Percentiles rank a stretch among this genome's conserved stretches.
Evolutionary conservation across 2,329 filamentous ascomycete species (phyloP).

Genomic region (Microdochium paspali): DNA sequence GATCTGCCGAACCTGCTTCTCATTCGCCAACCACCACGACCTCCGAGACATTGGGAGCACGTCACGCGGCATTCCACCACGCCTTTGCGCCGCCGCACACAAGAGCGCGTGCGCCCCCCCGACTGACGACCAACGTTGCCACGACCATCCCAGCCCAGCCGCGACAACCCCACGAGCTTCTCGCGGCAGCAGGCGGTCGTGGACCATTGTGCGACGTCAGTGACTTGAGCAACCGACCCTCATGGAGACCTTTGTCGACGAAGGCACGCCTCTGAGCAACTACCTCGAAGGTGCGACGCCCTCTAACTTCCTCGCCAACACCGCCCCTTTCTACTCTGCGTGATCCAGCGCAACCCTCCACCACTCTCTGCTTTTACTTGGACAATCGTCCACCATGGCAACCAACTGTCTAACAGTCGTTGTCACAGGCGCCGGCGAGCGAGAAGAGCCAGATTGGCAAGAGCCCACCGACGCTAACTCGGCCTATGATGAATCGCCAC

Average conservation of each 20-base stretch:
- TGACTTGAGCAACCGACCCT: slow-evolving; percentile 15
- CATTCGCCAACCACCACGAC: not conserved
- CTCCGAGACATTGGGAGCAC: not conserved
- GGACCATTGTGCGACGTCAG: slow-evolving; percentile 13
- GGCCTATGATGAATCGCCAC: slow-evolving; percentile 16
- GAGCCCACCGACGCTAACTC: slow-evolving; percentile 11
- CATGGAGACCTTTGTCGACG: slow-evolving; percentile 24
- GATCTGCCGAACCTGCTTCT: not conserved
- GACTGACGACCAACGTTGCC: not conserved
- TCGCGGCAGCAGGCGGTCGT: slow-evolving; percentile 13
- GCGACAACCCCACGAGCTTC: not conserved
- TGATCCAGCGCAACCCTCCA: not conserved
- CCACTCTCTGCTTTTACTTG: not conserved
- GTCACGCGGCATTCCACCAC: not conserved
- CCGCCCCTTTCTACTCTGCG: not conserved
- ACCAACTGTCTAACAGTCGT: slow-evolving; percentile 8
- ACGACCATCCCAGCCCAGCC: not conserved
- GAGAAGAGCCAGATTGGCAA: slow-evolving; percentile 16
- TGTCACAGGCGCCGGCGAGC: slow-evolving; percentile 16
- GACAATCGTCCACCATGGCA: not conserved
- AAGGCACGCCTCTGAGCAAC: slow-evolving; percentile 23
- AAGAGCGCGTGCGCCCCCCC: not conserved
- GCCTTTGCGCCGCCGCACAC: not conserved
- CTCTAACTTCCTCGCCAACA: not conserved
- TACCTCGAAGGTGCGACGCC: slow-evolving; percentile 20